Conservation (phyloP, 345 rosid genomes). For the Gossypium arboreum region DNA sequence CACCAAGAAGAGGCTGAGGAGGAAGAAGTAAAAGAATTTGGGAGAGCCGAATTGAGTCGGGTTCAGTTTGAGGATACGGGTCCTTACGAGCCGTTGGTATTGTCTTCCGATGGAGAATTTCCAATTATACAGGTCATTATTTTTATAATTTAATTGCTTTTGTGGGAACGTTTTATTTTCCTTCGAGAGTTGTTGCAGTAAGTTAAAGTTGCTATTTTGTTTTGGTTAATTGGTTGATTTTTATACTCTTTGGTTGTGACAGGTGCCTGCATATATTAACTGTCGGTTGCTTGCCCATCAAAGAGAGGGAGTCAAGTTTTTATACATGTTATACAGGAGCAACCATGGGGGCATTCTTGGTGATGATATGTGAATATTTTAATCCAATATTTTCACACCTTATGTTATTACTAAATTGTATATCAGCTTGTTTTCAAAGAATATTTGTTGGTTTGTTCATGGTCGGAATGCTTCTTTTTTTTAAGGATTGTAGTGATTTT, state of each 20-base stretch:
- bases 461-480: not conserved
- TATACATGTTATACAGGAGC: slow-evolving; percentile 58
- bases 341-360: slow-evolving; percentile 96
- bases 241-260: not conserved
- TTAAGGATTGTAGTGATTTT: not conserved
- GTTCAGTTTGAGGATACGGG: slow-evolving; percentile 65
- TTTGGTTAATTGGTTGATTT: not conserved
- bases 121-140: slow-evolving; percentile 59
- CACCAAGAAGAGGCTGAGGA: slow-evolving; percentile 30
- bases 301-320: slow-evolving; percentile 71
- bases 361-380: slow-evolving; percentile 81
- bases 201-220: not conserved
- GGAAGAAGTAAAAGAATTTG: slow-evolving; percentile 33
- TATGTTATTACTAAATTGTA: not conserved
- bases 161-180: not conserved
- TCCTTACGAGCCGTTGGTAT: slow-evolving; percentile 68
- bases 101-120: slow-evolving; percentile 52
- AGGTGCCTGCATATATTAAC: slow-evolving; percentile 89
- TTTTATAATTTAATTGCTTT: not conserved
- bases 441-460: slow-evolving; percentile 8
- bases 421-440: not conserved
- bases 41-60: slow-evolving; percentile 52
- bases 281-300: slow-evolving; percentile 91
- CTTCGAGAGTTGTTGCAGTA: not conserved
- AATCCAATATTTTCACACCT: not conserved